Evolutionary conservation across 2,329 filamentous ascomycete species (phyloP).

Genomic region (Aciculosporium take): DNA sequence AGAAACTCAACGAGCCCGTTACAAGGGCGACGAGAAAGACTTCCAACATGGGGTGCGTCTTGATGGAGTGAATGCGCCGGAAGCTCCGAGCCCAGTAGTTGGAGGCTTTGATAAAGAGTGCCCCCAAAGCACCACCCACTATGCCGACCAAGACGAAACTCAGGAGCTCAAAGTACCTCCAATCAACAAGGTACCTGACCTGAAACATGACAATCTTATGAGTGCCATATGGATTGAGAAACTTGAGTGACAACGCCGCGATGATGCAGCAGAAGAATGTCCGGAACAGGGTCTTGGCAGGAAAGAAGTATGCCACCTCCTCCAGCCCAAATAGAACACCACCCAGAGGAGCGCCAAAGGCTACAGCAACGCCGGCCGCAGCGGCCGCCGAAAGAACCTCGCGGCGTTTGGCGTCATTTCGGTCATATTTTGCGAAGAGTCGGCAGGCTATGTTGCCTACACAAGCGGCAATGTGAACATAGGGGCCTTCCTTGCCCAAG

Average conservation of each 20-base stretch:
- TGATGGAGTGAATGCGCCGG: slow-evolving; percentile 66
- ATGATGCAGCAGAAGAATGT: slow-evolving; percentile 98
- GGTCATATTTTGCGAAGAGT: slow-evolving; percentile 85
- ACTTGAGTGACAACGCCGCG: slow-evolving; percentile 81
- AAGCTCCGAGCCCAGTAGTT: slow-evolving; percentile 82
- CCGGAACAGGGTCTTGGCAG: slow-evolving; percentile 88
- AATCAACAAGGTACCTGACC: slow-evolving; percentile 78
- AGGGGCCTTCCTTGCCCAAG: slow-evolving; percentile 86
- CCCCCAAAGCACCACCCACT: slow-evolving; percentile 71
- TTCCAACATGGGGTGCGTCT: slow-evolving; percentile 70
- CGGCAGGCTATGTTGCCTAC: slow-evolving; percentile 92
- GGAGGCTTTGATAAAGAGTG: slow-evolving; percentile 92
- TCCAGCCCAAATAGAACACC: slow-evolving; percentile 88
- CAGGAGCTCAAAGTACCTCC: slow-evolving; percentile 82
- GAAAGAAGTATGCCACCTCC: slow-evolving; percentile 95
- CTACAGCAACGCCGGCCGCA: slow-evolving; percentile 82
- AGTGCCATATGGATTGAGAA: slow-evolving; percentile 89
- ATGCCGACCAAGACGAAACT: slow-evolving; percentile 78
- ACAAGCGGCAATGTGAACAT: slow-evolving; percentile 93
- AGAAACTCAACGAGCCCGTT: slow-evolving; percentile 78
- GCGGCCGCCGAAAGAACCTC: slow-evolving; percentile 89
- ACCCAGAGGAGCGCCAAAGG: slow-evolving; percentile 76
- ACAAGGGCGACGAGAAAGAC: slow-evolving; percentile 75
- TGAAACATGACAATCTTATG: slow-evolving; percentile 95
- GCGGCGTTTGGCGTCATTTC: slow-evolving; percentile 85